A percentile compares a stretch with the other conserved stretches of the same genome.
Conservation (phyloP, 2,329 filamentous ascomycete species). For the Scytalidium lignicola region DNA sequence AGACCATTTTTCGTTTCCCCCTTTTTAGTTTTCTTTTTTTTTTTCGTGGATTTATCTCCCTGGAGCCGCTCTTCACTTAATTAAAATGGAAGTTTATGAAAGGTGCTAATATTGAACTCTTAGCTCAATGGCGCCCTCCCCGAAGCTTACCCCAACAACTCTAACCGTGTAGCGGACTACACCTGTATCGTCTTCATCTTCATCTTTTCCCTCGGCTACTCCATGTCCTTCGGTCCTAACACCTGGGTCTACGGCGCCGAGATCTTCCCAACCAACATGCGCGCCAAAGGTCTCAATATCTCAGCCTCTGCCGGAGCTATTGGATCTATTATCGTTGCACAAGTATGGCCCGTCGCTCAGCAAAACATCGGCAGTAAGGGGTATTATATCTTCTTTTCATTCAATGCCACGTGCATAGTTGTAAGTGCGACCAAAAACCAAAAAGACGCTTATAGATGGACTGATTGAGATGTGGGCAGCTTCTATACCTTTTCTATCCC, state of each 20-base stretch:
- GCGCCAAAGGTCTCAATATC: conserved; percentile 51
- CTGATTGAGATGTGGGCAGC: conserved; percentile 19
- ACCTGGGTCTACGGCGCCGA: conserved; percentile 57
- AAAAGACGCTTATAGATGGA: not conserved
- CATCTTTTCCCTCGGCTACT: conserved; percentile 53
- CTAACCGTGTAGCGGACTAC: conserved; percentile 42
- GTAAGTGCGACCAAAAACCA: conserved; percentile 20
- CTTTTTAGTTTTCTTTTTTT: no score
- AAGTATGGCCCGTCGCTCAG: conserved; percentile 52
- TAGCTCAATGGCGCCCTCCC: conserved; percentile 51
- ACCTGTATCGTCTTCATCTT: conserved; percentile 52
- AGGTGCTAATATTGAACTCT: no score
- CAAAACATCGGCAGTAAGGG: conserved; percentile 43
- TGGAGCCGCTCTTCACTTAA: no score
- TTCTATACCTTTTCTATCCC: conserved; percentile 38
- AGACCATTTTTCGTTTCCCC: no score
- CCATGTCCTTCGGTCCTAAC: conserved; percentile 50
- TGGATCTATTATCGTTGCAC: conserved; percentile 48
- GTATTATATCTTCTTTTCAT: conserved; percentile 53
- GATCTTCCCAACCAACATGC: conserved; percentile 54
- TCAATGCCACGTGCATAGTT: conserved; percentile 43
- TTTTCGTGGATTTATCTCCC: no score
- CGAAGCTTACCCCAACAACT: conserved; percentile 43
- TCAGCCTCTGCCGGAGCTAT: conserved; percentile 50
- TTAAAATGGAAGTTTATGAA: no score